Evolutionary conservation across 805 yeast genomes (phyloP).

Genomic region (Sugiyamaella boreocaroliniensis): DNA sequence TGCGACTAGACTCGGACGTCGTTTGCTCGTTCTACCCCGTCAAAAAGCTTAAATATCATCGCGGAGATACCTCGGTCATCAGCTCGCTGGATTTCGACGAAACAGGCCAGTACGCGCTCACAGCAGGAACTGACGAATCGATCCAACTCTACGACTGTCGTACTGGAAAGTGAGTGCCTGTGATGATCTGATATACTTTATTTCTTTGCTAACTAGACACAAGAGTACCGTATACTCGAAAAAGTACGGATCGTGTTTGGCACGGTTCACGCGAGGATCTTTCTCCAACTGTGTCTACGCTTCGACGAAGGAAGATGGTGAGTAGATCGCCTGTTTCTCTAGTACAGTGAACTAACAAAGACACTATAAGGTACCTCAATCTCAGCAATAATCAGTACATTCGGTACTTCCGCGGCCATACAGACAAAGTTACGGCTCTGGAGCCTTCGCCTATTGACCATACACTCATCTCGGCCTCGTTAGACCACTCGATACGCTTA

Average conservation of each 20-base stretch:
- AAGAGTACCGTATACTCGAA: slow-evolving; percentile 65
- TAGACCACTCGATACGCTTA: slow-evolving; percentile 71
- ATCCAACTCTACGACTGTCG: slow-evolving; percentile 78
- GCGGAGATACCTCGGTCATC: slow-evolving; percentile 22
- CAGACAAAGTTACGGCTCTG: slow-evolving; percentile 61
- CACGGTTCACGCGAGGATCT: slow-evolving; percentile 71
- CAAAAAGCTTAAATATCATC: slow-evolving; percentile 46
- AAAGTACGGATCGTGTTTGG: slow-evolving; percentile 87
- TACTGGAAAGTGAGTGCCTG: slow-evolving; percentile 45
- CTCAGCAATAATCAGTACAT: slow-evolving; percentile 71
- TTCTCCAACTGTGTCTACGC: slow-evolving; percentile 65
- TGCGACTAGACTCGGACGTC: slow-evolving; percentile 12
- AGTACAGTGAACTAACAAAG: slow-evolving; percentile 11
- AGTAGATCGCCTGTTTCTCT: slow-evolving; percentile 33
- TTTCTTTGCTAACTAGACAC: slow-evolving; percentile 16
- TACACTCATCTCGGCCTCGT: slow-evolving; percentile 56
- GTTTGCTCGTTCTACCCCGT: slow-evolving; percentile 32
- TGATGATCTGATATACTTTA: slow-evolving; percentile 12
- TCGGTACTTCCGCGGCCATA: slow-evolving; percentile 85
- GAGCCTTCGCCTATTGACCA: slow-evolving; percentile 69
- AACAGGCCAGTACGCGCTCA: slow-evolving; percentile 66
- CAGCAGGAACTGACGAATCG: slow-evolving; percentile 79
- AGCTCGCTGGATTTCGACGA: slow-evolving; percentile 64
- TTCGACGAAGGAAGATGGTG: slow-evolving; percentile 65
- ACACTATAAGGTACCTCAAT: slow-evolving; percentile 59